These are phyloP conservation scores for Debaryomyces maramus DNA, from an alignment of 805 yeast species.

Conservation along the genomic window DNA sequence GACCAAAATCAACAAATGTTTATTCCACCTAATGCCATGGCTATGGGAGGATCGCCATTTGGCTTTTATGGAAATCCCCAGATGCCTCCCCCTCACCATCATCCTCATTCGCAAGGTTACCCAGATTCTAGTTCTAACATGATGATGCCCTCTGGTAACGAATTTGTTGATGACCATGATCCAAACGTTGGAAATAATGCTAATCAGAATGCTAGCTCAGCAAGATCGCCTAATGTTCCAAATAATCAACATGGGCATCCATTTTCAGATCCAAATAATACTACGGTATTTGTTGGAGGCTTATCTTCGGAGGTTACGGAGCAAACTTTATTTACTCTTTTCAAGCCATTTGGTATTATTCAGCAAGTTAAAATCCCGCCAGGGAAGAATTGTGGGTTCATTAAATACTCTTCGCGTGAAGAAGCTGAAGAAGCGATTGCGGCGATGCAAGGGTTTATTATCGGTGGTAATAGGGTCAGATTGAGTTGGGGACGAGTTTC, in stretches of 20 bases:
- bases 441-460: conserved; percentile 87
- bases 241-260: conserved; percentile 21
- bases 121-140: conserved; percentile 2
- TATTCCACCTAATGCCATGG: conserved; percentile 8
- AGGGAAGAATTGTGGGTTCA: conserved; percentile 86
- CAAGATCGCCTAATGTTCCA: conserved; percentile 6
- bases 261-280: conserved; percentile 58
- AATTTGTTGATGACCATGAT: conserved; percentile 1
- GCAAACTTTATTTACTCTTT: conserved; percentile 56
- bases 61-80: conserved; percentile 16
- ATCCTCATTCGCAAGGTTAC: background rate
- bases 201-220: conserved; percentile 5
- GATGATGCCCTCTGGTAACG: conserved; percentile 3
- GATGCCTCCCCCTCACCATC: conserved; percentile 12
- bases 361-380: conserved; percentile 72
- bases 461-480: conserved; percentile 79
- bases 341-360: conserved; percentile 73
- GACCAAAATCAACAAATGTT: conserved; percentile 13
- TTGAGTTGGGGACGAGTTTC: conserved; percentile 81
- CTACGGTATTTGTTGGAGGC: conserved; percentile 80
- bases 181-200: background rate
- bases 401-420: conserved; percentile 72
- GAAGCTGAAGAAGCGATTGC: conserved; percentile 85
- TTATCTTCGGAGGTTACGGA: conserved; percentile 64
- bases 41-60: conserved; percentile 11